phyloP scores from a whole-genome alignment of 1,284 basidiomycete genomes.

The Ganoderma lucidum region DNA sequence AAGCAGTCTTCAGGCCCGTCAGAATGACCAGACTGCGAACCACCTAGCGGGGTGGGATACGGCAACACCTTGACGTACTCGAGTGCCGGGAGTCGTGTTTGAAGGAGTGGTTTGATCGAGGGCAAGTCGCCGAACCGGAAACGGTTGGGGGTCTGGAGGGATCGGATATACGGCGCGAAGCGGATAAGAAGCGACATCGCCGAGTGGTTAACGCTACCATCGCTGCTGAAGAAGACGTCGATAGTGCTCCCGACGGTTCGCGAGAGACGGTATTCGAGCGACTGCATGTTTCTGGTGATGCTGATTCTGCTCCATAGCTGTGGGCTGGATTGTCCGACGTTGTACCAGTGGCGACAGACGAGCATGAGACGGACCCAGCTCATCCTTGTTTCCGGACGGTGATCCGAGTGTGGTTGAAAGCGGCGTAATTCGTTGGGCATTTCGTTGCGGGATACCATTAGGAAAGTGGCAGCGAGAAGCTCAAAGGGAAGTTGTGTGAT shows the following conservation, averaged over 20 bases:
- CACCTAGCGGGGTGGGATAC: too few species aligned
- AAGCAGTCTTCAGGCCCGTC: not conserved
- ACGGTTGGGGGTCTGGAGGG: not conserved
- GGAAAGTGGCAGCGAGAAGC: not conserved
- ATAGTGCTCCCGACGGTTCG: not conserved
- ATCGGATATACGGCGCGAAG: not conserved
- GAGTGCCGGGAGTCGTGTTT: not conserved
- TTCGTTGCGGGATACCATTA: not conserved
- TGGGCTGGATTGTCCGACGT: not conserved
- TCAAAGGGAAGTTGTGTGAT: not conserved
- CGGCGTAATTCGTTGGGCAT: not conserved
- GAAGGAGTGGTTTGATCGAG: not conserved
- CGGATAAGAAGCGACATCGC: not conserved
- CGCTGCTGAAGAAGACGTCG: not conserved
- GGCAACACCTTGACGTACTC: not conserved
- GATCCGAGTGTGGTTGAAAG: too few species aligned
- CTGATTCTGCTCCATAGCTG: slow-evolving; percentile 2
- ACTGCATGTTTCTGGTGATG: not conserved
- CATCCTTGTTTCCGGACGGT: not conserved
- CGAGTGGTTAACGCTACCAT: too few species aligned
- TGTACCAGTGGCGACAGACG: not conserved
- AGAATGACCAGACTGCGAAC: not conserved
- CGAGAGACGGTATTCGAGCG: not conserved
- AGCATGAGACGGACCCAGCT: not conserved
- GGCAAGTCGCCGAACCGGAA: not conserved